These are phyloP conservation scores for Ustilago bromivora DNA, from an alignment of 1,284 basidiomycete species.

Conservation along the genomic window DNA sequence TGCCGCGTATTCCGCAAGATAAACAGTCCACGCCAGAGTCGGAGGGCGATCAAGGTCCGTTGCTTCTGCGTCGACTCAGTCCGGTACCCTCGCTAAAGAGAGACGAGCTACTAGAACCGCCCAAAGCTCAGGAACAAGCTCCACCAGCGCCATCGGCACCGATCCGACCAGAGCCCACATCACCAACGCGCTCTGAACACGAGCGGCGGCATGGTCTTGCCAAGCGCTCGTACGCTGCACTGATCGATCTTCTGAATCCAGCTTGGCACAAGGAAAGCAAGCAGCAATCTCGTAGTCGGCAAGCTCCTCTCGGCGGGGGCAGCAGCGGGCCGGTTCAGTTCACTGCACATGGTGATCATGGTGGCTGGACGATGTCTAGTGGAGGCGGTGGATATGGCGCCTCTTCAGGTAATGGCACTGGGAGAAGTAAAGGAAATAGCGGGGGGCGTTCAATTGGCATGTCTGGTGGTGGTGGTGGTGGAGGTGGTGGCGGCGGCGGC, in stretches of 20 bases:
- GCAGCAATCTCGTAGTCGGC: slow-evolving; percentile 15
- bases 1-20: slow-evolving; percentile 18
- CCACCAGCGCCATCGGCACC: background rate
- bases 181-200: slow-evolving; percentile 20
- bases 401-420: slow-evolving; percentile 4
- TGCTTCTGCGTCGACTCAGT: slow-evolving; percentile 8
- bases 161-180: slow-evolving; percentile 5
- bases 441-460: slow-evolving; percentile 26
- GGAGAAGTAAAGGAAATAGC: slow-evolving; percentile 7
- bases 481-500: slow-evolving; percentile 11
- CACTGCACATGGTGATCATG: slow-evolving; percentile 28
- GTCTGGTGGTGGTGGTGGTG: slow-evolving; percentile 16
- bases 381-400: slow-evolving; percentile 8
- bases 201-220: slow-evolving; percentile 41
- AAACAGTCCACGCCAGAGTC: slow-evolving; percentile 9
- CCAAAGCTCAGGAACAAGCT: background rate
- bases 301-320: slow-evolving; percentile 10
- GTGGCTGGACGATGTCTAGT: slow-evolving; percentile 17
- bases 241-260: slow-evolving; percentile 49
- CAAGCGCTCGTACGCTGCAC: slow-evolving; percentile 46
- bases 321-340: slow-evolving; percentile 6
- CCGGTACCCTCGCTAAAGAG: slow-evolving; percentile 6
- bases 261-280: slow-evolving; percentile 40
- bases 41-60: slow-evolving; percentile 28
- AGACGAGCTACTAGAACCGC: background rate